Base-by-base conservation (phyloP, 352 stramenopile genomes). In the Phytophthora pinifolia region DNA sequence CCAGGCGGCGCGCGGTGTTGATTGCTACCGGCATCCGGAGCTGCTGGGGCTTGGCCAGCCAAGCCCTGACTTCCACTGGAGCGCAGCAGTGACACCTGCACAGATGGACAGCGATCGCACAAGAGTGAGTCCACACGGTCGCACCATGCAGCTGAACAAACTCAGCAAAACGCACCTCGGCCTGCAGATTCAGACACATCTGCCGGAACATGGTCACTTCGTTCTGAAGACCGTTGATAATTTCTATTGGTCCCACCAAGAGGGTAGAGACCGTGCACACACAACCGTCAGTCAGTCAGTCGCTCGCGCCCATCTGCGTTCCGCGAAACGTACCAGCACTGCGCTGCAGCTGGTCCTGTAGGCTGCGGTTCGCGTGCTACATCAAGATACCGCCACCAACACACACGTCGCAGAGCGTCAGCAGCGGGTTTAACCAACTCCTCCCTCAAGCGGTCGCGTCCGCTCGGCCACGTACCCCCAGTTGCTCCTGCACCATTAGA, bases 161-260 rank as follows among this genome's bases (percentile, higher is more conserved):
- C 22, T 48, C 14, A 39, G 13, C 58, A 58, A 38, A 17, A 71
- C 72, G 65, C 49, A 92, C 83, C 73, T 92, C 78, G 25, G 72
- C 56, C 65, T 92, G 83, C 33, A 90, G 70, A 52, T 80, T 90
- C 41, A 90, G 60, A 60, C 83, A 92, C 76, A 92, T 88, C 54
- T 90, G 76, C 38, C 78, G 79, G 52, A 90, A 90, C 76, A 92
- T 88, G 25, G 77, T 62, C 49, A 90, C 75, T 67, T 92, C 83
- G 62, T 90, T 86, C 65, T 88, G 77, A 29, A 92, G 71, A 2
- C 74, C 58, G 13, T 44, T 70, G 53, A 89, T 83, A 41, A 89
- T 76, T 35, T 83, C 79, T 85, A 50, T 33, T 48, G 41, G 37
- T 66, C 35, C 47, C 31, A 58, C 42, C 45, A 35, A 47, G 17